Evolutionary conservation across 768 basidiomycete species (phyloP), one percentile per base, ranked within the genome.

Genomic region (Postia placenta): DNA sequence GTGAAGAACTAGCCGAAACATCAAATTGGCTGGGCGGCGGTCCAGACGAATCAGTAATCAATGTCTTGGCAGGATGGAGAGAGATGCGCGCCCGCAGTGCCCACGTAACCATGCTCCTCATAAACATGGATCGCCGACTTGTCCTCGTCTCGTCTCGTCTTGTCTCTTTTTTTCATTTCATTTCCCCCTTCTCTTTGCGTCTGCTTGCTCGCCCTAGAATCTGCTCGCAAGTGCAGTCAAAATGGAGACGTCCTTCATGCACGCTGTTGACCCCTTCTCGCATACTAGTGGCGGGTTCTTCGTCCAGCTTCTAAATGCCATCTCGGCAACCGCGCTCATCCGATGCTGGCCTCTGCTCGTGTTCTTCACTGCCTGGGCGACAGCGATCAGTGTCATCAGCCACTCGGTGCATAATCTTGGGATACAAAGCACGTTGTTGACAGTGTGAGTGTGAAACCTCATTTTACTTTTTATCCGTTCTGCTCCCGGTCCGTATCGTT

Each of bases 281-380:
- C 49, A 54, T 23, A 24, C 4, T 0, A 41, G 45, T 7, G 45
- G 52, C 17, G 43, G 45, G 20, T 35, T 26, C 22, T 40, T 53
- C n/a, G 37, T 47, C 2, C 53, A 54, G 15, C 50, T 66, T 28
- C 30, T 55, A 14, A 50, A 64, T 41, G 68, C 67, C 1, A 22
- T 68, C 45, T 57, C 69, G 1, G 69, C 69, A n/a, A 70, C 69
- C 4, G 68, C 69, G 64, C 17, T 66, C 70, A 58, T 80, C 72
- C 59, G 81, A 39, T 84, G 82, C 64, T 85, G 81, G 82, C 81
- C 84, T 52, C 74, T 83, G 49, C 70, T 87, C 5, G 28, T 84
- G 2, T 80, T 85, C 67, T 83, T 83, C 55, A 70, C 69, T 15
- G 80, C 59, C 4, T 86, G 84, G 84, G 70, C 80, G 1, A 76